phyloP scores from a whole-genome alignment of 1,284 basidiomycete genomes.

The Hemileccinum hortonii region DNA sequence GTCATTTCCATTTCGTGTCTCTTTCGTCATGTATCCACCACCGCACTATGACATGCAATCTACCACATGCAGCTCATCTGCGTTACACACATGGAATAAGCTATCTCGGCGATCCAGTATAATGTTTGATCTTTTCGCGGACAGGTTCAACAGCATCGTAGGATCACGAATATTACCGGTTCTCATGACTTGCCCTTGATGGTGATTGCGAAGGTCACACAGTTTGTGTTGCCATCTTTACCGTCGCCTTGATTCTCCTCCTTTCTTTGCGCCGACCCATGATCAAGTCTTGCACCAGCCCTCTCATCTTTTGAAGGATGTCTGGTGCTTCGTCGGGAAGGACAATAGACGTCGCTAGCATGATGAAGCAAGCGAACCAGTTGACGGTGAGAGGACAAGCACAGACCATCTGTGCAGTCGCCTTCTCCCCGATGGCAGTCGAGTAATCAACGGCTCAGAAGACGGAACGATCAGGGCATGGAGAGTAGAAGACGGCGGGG shows the following conservation, averaged over 20 bases:
- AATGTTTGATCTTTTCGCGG: background rate
- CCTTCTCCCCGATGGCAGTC: background rate
- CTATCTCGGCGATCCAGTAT: background rate
- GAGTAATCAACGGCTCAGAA: background rate
- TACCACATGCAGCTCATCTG: conserved; percentile 18
- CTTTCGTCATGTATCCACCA: conserved; percentile 29
- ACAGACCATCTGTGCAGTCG: background rate
- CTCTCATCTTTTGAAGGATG: background rate
- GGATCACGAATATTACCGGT: too few species aligned
- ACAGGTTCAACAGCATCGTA: background rate
- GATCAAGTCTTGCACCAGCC: background rate
- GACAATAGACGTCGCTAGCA: background rate
- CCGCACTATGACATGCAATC: conserved; percentile 27
- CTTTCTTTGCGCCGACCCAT: background rate
- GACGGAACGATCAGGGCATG: background rate
- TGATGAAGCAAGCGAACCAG: background rate
- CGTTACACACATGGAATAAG: background rate
- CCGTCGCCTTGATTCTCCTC: background rate
- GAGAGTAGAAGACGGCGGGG: background rate
- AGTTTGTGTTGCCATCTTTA: background rate
- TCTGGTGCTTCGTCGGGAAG: background rate
- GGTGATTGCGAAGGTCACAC: background rate
- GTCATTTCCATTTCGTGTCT: conserved; percentile 16
- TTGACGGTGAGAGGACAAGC: background rate
- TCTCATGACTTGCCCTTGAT: background rate